A percentile compares a stretch with the other conserved stretches of the same genome.
Evolutionary conservation across 495 filamentous ascomycete genomes (phyloP).

Genomic region (Xylaria flabelliformis): DNA sequence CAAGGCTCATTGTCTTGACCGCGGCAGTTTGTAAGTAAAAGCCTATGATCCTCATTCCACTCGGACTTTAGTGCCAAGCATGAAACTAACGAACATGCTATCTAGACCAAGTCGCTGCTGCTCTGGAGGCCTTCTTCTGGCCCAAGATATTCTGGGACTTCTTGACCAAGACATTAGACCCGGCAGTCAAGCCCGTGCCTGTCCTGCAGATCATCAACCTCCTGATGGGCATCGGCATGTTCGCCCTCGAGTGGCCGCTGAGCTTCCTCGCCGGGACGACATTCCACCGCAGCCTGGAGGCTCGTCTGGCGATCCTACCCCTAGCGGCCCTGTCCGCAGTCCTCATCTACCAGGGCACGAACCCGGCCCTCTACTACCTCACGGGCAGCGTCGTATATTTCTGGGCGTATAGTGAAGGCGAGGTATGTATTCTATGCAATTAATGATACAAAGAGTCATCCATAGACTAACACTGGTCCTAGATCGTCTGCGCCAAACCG

Average conservation of each 20-base stretch:
- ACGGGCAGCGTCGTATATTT: slow-evolving; percentile 90
- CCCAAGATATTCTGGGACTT: slow-evolving; percentile 99
- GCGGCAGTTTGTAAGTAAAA: slow-evolving; percentile 76
- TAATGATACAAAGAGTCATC: not conserved
- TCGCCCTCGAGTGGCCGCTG: slow-evolving; percentile 94
- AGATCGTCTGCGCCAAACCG: slow-evolving; percentile 59
- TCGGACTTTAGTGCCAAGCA: not conserved
- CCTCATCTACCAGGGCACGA: slow-evolving; percentile 90
- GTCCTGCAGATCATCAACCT: slow-evolving; percentile 92
- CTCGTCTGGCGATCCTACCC: slow-evolving; percentile 82
- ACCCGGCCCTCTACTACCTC: slow-evolving; percentile 90
- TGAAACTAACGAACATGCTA: slow-evolving; percentile 39
- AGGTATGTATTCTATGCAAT: slow-evolving; percentile 61
- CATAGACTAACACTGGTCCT: not conserved
- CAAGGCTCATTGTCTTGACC: slow-evolving; percentile 86
- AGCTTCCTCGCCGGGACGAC: slow-evolving; percentile 66
- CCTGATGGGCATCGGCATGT: slow-evolving; percentile 78
- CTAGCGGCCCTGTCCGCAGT: slow-evolving; percentile 74
- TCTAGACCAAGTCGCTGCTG: slow-evolving; percentile 83
- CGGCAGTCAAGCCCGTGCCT: slow-evolving; percentile 84
- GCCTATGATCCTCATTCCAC: not conserved
- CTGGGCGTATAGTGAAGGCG: slow-evolving; percentile 96
- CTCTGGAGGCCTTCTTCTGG: slow-evolving; percentile 92
- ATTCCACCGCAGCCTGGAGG: slow-evolving; percentile 86
- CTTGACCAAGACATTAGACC: slow-evolving; percentile 87